A percentile compares a stretch with the other conserved stretches of the same genome.
These are phyloP conservation scores for Penicillium bialowiezense DNA, from an alignment of 495 filamentous ascomycete genomes.

Conservation along the genomic window DNA sequence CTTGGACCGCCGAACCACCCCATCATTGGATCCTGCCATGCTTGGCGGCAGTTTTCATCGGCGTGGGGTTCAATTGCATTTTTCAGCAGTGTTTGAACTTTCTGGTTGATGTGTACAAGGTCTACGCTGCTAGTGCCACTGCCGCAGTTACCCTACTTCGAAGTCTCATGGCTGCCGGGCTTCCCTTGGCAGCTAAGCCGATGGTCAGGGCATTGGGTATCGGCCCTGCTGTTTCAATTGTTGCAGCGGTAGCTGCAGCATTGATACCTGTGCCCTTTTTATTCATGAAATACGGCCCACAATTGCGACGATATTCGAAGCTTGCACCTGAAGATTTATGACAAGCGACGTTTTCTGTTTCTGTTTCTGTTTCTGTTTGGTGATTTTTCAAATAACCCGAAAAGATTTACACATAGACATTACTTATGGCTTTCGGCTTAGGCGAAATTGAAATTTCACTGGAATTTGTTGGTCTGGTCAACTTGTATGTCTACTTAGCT, in stretches of 20 bases:
- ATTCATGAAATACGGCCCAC: constrained; percentile 32
- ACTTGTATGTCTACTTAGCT: no score
- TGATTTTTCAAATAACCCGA: no score
- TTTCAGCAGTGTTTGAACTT: constrained; percentile 41
- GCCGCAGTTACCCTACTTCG: constrained; percentile 38
- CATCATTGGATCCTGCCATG: constrained; percentile 23
- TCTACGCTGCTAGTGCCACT: constrained; percentile 33
- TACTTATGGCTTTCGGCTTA: no score
- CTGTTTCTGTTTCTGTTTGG: no score
- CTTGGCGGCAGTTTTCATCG: constrained; percentile 25
- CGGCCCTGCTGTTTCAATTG: constrained; percentile 29
- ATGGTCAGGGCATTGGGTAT: constrained; percentile 33
- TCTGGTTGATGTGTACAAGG: constrained; percentile 35
- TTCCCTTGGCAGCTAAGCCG: constrained; percentile 33
- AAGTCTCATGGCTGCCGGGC: constrained; percentile 30
- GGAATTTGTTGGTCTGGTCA: no score
- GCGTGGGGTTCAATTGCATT: constrained; percentile 33
- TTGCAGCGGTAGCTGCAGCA: constrained; percentile 31
- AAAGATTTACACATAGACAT: no score
- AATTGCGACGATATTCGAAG: constrained; percentile 28
- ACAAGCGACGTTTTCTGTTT: no score
- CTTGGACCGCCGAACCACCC: constrained; percentile 32
- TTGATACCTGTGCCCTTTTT: constrained; percentile 33
- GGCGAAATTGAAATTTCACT: no score
- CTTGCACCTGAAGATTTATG: constrained; percentile 14